A percentile compares a stretch with the other conserved stretches of the same genome.
These are phyloP conservation scores for Glarea lozoyensis DNA, from an alignment of 495 filamentous ascomycete genomes.

Conservation along the genomic window DNA sequence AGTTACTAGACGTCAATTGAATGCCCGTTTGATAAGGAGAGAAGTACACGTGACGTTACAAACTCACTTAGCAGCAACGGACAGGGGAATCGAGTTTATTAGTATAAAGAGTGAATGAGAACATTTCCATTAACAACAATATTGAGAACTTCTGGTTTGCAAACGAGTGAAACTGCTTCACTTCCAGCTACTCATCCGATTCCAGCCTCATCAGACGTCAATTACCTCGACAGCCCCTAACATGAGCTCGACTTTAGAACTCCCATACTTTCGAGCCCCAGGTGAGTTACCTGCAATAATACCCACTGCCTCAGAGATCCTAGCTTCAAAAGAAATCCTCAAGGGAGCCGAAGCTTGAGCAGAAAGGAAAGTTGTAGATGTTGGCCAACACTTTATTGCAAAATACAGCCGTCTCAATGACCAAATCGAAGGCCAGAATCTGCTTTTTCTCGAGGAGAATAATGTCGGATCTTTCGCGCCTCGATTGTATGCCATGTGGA, in stretches of 20 bases:
- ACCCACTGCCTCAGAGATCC: conserved; percentile 2
- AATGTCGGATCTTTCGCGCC: conserved; percentile 1
- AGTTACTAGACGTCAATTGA: no score
- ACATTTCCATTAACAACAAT: no score
- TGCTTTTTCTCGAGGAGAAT: neutral
- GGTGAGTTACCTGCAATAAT: conserved; percentile 2
- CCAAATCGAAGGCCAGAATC: neutral
- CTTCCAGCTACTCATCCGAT: no score
- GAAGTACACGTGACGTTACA: no score
- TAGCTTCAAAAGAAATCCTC: conserved; percentile 3
- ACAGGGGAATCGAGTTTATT: no score
- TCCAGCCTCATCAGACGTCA: no score
- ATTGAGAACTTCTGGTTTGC: no score
- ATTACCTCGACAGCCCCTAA: no score
- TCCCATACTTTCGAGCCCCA: conserved; percentile 2
- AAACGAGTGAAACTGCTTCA: no score
- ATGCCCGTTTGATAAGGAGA: no score
- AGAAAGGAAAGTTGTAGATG: neutral
- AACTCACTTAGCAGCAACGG: no score
- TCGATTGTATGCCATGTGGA: conserved; percentile 7
- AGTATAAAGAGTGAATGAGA: no score
- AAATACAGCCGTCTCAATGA: conserved; percentile 1
- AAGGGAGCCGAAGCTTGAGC: conserved; percentile 7
- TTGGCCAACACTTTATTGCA: conserved; percentile 3
- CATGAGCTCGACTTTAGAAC: neutral